These are phyloP conservation scores for Coniochaeta ligniaria DNA, from an alignment of 2,329 filamentous ascomycete genomes.

Conservation along the genomic window DNA sequence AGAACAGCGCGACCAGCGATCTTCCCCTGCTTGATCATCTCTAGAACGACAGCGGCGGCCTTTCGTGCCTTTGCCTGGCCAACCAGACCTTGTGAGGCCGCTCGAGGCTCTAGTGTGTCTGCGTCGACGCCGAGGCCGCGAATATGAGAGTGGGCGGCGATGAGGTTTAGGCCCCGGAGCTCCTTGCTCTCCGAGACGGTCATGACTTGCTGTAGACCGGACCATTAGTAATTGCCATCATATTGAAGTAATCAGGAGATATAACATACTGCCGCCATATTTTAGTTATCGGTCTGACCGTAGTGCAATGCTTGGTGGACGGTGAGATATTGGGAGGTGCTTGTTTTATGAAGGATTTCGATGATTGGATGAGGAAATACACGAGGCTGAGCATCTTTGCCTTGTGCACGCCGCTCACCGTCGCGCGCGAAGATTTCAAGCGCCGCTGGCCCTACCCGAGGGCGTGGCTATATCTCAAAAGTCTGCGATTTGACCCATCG, in stretches of 20 bases:
- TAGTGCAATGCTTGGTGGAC: background rate
- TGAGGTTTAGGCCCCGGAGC: constrained; percentile 92
- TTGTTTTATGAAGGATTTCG: background rate
- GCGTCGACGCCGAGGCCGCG: constrained; percentile 89
- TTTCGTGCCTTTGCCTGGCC: constrained; percentile 96
- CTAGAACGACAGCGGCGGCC: constrained; percentile 89
- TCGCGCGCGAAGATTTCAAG: background rate
- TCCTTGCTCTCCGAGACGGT: constrained; percentile 95
- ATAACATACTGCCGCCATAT: background rate
- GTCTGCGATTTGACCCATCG: background rate
- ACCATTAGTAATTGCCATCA: background rate
- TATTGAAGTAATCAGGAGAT: no score
- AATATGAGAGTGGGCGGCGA: constrained; percentile 97
- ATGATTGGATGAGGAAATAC: background rate
- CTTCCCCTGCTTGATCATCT: constrained; percentile 99
- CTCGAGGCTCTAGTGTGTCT: constrained; percentile 81
- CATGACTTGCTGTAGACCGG: constrained; percentile 42
- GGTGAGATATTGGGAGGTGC: background rate
- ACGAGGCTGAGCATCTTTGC: background rate
- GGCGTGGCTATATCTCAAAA: background rate
- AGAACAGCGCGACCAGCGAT: constrained; percentile 92
- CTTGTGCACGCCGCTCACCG: background rate
- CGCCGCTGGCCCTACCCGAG: background rate
- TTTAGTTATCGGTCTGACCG: background rate
- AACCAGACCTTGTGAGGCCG: constrained; percentile 84